Evolutionary conservation across 352 stramenopile species (phyloP).

Genomic region (Phytophthora tentaculata): DNA sequence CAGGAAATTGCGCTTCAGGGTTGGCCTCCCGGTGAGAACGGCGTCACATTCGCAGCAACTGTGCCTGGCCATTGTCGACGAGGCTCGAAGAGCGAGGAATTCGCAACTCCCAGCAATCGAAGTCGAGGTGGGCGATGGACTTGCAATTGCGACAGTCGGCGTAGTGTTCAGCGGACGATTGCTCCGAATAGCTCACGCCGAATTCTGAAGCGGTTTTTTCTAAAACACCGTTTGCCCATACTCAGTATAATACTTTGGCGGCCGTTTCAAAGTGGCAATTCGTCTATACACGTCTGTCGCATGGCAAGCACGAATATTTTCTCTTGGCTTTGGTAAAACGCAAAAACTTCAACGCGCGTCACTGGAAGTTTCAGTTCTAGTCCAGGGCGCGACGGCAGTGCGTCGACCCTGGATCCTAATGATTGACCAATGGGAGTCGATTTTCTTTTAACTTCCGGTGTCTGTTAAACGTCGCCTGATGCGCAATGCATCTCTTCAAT

Average conservation of each 20-base stretch:
- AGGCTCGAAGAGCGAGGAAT: conserved; percentile 12
- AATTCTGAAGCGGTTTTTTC: conserved; percentile 19
- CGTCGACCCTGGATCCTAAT: conserved; percentile 21
- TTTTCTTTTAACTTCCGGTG: conserved; percentile 12
- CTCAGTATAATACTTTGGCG: not conserved
- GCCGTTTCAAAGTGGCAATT: conserved; percentile 22
- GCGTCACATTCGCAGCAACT: conserved; percentile 1
- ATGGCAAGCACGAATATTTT: conserved; percentile 16
- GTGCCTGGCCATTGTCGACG: not conserved
- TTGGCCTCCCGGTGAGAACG: not conserved
- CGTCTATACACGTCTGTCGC: not conserved
- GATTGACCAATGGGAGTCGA: conserved; percentile 9
- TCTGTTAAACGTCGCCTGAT: conserved; percentile 18
- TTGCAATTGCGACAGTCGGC: conserved; percentile 12
- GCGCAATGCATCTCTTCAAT: conserved; percentile 10
- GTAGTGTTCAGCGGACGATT: conserved; percentile 5
- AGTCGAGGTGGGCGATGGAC: not conserved
- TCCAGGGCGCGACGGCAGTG: conserved; percentile 13
- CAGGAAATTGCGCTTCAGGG: conserved; percentile 15
- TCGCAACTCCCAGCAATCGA: conserved; percentile 5
- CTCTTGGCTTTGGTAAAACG: conserved; percentile 7
- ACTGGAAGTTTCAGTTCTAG: conserved; percentile 25
- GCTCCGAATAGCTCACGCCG: conserved; percentile 10
- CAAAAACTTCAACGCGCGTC: conserved; percentile 16
- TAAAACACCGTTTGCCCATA: conserved; percentile 4